Evolutionary conservation across 2,329 filamentous ascomycete species (phyloP).

Genomic region (Xylariaceae sp.): DNA sequence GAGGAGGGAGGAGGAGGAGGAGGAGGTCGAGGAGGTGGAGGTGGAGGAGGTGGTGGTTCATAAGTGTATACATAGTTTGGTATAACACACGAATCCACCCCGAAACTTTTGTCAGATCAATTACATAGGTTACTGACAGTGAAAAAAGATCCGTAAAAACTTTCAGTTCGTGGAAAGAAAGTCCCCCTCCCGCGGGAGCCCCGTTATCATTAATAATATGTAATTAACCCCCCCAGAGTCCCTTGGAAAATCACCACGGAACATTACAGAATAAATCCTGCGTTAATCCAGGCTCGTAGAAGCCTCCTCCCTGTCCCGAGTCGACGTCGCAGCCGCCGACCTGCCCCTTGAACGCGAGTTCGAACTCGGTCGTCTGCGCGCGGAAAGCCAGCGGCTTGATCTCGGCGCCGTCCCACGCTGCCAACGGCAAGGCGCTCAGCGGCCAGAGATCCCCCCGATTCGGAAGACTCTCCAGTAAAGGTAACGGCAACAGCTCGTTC

Average conservation of each 20-base stretch:
- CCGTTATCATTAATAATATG: not conserved
- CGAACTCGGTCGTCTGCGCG: slow-evolving; percentile 46
- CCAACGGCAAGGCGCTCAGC: slow-evolving; percentile 47
- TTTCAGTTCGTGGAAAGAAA: no score
- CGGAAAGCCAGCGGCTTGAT: slow-evolving; percentile 38
- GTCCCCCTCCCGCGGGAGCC: no score
- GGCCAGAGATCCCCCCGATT: slow-evolving; percentile 39
- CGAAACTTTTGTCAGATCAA: no score
- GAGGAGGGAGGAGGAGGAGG: no score
- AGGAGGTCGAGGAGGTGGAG: no score
- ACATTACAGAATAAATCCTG: slow-evolving; percentile 62
- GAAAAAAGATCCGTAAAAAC: no score
- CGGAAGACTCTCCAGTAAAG: slow-evolving; percentile 47
- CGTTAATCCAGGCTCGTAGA: slow-evolving; percentile 34
- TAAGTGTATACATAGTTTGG: no score
- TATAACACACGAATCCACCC: no score
- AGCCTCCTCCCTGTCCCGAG: slow-evolving; percentile 27
- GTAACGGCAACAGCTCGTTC: slow-evolving; percentile 39
- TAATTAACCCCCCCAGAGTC: not conserved
- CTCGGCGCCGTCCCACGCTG: slow-evolving; percentile 59
- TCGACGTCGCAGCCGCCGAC: slow-evolving; percentile 58
- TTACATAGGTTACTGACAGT: no score
- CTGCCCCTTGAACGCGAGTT: slow-evolving; percentile 52
- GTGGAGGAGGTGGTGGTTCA: no score
- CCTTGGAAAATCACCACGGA: slow-evolving; percentile 11